Conservation (phyloP, 768 basidiomycete genomes). For the Trametes villosa region DNA sequence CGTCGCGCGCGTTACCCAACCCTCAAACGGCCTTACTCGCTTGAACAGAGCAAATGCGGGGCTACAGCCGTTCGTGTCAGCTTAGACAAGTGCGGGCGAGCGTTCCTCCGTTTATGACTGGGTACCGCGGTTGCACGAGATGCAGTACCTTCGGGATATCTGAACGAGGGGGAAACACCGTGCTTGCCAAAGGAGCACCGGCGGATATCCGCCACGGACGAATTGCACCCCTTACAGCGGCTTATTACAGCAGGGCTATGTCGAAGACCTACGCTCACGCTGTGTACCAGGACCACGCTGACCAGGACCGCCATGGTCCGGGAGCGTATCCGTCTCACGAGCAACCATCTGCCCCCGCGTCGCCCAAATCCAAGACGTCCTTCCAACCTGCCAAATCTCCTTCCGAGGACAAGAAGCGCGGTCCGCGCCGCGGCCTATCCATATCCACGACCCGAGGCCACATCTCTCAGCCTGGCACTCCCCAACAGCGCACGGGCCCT, state of each 20-base stretch:
- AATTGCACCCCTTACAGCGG: not conserved
- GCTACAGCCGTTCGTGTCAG: too few species aligned
- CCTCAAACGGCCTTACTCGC: too few species aligned
- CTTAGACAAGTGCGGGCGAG: too few species aligned
- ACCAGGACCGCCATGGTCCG: not conserved
- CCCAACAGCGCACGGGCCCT: conserved; percentile 71
- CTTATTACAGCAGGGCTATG: not conserved
- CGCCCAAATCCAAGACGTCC: conserved; percentile 4
- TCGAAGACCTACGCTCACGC: not conserved
- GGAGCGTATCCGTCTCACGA: not conserved
- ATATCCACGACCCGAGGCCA: conserved; percentile 12
- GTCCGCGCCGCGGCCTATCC: conserved; percentile 10
- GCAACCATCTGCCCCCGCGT: not conserved
- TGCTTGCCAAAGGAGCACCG: too few species aligned
- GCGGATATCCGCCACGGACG: not conserved
- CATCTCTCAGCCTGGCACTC: conserved; percentile 42
- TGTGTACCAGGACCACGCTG: not conserved
- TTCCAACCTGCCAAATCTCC: conserved; percentile 3
- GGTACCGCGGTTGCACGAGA: too few species aligned
- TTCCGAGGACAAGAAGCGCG: conserved; percentile 9
- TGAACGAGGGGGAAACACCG: too few species aligned
- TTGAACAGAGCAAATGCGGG: too few species aligned
- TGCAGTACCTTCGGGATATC: too few species aligned
- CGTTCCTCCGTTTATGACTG: too few species aligned
- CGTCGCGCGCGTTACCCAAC: too few species aligned